phyloP scores from a whole-genome alignment of 192 early-diverging fungal species.

The Umbelopsis sp. region DNA sequence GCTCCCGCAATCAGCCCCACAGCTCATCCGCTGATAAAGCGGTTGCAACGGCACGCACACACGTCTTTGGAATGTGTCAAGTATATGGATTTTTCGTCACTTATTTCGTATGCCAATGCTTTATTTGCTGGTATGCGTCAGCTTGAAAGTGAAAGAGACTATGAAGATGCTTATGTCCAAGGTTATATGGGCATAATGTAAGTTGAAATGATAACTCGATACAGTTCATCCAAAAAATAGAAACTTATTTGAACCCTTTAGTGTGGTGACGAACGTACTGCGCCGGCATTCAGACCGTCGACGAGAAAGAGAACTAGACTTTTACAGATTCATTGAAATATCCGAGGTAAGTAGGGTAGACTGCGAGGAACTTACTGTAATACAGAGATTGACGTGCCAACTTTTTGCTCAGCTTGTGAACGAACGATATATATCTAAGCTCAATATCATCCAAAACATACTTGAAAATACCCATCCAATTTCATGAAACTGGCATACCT shows the following conservation, averaged over 20 bases:
- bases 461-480: not conserved
- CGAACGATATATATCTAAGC: not conserved
- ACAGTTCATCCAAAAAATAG: not conserved
- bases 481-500: not conserved
- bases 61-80: not conserved
- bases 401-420: not conserved
- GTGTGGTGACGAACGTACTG: not conserved
- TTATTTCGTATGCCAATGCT: not conserved
- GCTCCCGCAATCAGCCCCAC: not conserved
- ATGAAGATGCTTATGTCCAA: conserved; percentile 4
- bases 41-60: not conserved
- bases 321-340: not conserved
- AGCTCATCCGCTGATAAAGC: not conserved
- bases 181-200: conserved; percentile 1
- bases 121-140: conserved; percentile 3
- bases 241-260: not conserved
- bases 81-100: not conserved
- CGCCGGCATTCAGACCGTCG: not conserved
- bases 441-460: not conserved
- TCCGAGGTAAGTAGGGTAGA: not conserved
- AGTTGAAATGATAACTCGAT: not conserved
- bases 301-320: not conserved
- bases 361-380: not conserved
- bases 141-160: not conserved
- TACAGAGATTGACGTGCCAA: not conserved